These are phyloP conservation scores for Trichoderma virens DNA, from an alignment of 495 filamentous ascomycete species.

Conservation along the genomic window DNA sequence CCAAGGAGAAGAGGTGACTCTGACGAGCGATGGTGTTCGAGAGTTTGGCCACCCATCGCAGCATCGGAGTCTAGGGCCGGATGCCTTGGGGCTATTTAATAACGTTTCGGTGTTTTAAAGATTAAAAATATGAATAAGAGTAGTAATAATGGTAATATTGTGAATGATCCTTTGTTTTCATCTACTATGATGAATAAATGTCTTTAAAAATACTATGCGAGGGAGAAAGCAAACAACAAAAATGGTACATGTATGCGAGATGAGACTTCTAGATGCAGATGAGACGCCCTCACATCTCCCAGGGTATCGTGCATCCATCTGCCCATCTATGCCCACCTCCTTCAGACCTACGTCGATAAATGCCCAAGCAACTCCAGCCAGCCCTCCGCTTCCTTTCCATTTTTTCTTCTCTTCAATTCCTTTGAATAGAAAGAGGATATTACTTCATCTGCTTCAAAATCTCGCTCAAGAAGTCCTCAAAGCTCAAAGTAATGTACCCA, in stretches of 20 bases:
- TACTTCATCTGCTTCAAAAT: constrained; percentile 44
- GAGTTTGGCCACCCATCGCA: neutral
- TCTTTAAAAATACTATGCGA: no score
- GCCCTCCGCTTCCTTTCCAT: neutral
- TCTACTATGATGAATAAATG: no score
- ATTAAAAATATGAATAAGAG: no score
- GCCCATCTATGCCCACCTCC: neutral
- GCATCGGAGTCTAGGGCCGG: neutral
- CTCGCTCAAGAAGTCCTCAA: constrained; percentile 71
- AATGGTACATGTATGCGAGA: no score
- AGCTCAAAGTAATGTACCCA: constrained; percentile 78
- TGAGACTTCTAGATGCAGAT: neutral
- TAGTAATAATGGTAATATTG: no score
- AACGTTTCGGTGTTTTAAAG: neutral
- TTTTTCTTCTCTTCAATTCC: neutral
- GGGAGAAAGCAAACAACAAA: no score
- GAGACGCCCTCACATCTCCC: constrained; percentile 4
- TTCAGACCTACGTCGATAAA: neutral
- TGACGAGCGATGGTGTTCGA: constrained; percentile 19
- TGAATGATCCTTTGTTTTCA: no score
- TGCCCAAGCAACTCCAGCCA: neutral
- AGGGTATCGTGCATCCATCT: neutral
- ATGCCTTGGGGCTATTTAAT: neutral
- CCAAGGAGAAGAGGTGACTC: constrained; percentile 28
- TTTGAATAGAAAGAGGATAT: neutral